Conservation (phyloP, 768 basidiomycete species). For the Aureoboletus auriporus region DNA sequence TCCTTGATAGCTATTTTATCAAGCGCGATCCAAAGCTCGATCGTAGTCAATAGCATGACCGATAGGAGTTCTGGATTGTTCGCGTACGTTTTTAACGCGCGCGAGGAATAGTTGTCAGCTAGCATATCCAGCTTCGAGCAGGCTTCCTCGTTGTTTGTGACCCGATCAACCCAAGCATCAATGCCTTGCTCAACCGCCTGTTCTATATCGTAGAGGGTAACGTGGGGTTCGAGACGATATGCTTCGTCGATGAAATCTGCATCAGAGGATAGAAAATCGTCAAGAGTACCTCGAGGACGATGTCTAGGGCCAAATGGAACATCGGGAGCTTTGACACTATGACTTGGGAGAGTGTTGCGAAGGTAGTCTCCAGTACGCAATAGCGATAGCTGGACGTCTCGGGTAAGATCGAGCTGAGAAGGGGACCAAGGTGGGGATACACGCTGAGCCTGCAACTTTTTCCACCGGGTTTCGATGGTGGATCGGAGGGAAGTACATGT, state of each 20-base stretch:
- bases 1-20: slow-evolving; percentile 34
- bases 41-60: slow-evolving; percentile 40
- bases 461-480: slow-evolving; percentile 34
- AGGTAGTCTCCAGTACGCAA: slow-evolving; percentile 27
- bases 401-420: slow-evolving; percentile 20
- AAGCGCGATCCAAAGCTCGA: slow-evolving; percentile 47
- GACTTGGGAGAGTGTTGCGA: slow-evolving; percentile 7
- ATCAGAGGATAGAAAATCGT: slow-evolving; percentile 14
- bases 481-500: slow-evolving; percentile 21
- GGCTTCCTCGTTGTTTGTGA: slow-evolving; percentile 17
- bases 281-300: slow-evolving; percentile 9
- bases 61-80: slow-evolving; percentile 35
- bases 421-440: slow-evolving; percentile 28
- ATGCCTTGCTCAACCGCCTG: slow-evolving; percentile 26
- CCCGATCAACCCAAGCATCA: slow-evolving; percentile 29
- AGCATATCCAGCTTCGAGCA: slow-evolving; percentile 26
- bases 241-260: slow-evolving; percentile 13
- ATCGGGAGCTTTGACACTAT: background rate
- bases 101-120: slow-evolving; percentile 22
- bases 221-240: slow-evolving; percentile 5
- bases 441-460: slow-evolving; percentile 24
- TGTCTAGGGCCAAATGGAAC: background rate
- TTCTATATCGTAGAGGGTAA: slow-evolving; percentile 38
- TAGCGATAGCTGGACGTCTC: slow-evolving; percentile 35
- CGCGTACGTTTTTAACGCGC: slow-evolving; percentile 26